Evolutionary conservation across 306 rosid species (phyloP).

Genomic region (Acacia crassicarpa): DNA sequence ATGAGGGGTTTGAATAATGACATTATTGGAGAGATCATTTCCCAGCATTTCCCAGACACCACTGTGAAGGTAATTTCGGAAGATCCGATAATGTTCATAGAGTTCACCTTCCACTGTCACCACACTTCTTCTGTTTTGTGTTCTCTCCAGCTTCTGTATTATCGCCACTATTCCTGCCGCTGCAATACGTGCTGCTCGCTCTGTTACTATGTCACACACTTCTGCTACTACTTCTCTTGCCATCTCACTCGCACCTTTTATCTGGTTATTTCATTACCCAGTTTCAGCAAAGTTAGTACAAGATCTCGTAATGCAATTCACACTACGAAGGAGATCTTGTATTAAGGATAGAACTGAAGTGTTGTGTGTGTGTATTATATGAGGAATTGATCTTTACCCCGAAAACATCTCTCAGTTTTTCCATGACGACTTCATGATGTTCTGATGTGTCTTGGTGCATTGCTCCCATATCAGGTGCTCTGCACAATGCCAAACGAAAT

Average conservation of each 20-base stretch:
- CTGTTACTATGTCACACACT: slow-evolving; percentile 72
- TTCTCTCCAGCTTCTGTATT: slow-evolving; percentile 60
- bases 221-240: slow-evolving; percentile 66
- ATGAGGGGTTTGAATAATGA: slow-evolving; percentile 62
- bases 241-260: slow-evolving; percentile 34
- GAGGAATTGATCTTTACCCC: slow-evolving; percentile 40
- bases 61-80: slow-evolving; percentile 71
- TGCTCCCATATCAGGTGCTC: slow-evolving; percentile 68
- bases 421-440: slow-evolving; percentile 52
- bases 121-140: slow-evolving; percentile 51
- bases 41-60: slow-evolving; percentile 85
- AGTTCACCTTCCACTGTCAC: slow-evolving; percentile 72
- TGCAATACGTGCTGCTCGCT: slow-evolving; percentile 61
- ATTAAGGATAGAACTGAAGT: too few relatives aligned
- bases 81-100: slow-evolving; percentile 64
- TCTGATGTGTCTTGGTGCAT: slow-evolving; percentile 85
- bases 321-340: too few relatives aligned
- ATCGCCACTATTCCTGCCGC: slow-evolving; percentile 78
- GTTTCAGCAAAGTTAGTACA: neutral
- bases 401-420: slow-evolving; percentile 59
- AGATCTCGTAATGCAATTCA: too few relatives aligned
- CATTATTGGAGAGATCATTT: slow-evolving; percentile 58
- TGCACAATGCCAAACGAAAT: slow-evolving; percentile 9
- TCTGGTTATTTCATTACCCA: slow-evolving; percentile 32
- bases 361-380: too few relatives aligned